phyloP scores from a whole-genome alignment of 1,284 basidiomycete species.

The Ganoderma sp. region DNA sequence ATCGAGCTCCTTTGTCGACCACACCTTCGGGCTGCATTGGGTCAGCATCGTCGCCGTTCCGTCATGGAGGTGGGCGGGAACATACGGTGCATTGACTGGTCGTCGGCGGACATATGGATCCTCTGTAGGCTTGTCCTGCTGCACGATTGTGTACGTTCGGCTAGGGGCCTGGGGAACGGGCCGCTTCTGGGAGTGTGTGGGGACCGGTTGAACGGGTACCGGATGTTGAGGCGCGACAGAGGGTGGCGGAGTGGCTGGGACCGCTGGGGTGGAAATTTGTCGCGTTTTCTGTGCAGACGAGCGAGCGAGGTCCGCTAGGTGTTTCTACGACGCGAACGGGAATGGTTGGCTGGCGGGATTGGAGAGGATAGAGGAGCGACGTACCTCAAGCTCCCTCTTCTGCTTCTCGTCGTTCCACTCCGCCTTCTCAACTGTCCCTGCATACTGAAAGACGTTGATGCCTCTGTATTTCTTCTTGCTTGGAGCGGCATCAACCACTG shows the following conservation, averaged over 20 bases:
- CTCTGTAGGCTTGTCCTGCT: conserved; percentile 20
- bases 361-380: conserved; percentile 7
- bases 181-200: conserved; percentile 11
- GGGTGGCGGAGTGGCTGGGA: conserved; percentile 11
- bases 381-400: conserved; percentile 62
- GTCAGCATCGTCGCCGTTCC: conserved; percentile 2
- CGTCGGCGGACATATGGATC: conserved; percentile 26
- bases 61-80: not conserved
- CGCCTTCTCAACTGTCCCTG: conserved; percentile 72
- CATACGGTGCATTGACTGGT: conserved; percentile 38
- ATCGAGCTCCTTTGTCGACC: conserved; percentile 55
- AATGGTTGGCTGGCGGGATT: not conserved
- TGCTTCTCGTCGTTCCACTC: conserved; percentile 66
- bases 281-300: conserved; percentile 28
- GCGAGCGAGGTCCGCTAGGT: conserved; percentile 30
- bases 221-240: conserved; percentile 8
- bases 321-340: conserved; percentile 16
- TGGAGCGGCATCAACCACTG: conserved; percentile 68
- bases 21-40: conserved; percentile 50
- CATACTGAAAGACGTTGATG: conserved; percentile 75
- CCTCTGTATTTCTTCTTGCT: conserved; percentile 66
- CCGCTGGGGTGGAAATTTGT: conserved; percentile 10
- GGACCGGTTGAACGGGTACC: conserved; percentile 8
- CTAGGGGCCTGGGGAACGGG: conserved; percentile 10
- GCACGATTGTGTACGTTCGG: conserved; percentile 42